Conservation (phyloP, 2,329 filamentous ascomycete species). For the Cladosporium oxysporum region DNA sequence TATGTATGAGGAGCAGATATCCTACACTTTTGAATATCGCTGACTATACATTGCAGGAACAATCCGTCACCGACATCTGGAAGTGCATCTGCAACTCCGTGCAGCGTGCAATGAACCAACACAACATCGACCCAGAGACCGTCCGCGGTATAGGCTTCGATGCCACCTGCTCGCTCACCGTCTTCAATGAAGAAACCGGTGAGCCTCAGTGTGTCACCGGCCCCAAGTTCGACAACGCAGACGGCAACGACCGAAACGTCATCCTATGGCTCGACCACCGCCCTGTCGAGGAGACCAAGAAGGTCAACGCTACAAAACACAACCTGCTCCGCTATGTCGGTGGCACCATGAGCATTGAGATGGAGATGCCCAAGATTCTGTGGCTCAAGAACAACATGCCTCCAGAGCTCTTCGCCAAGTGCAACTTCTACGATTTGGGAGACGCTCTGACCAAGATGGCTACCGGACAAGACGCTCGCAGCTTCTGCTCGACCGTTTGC, state of each 20-base stretch:
- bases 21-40: conserved; percentile 1
- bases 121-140: conserved; percentile 71
- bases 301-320: conserved; percentile 90
- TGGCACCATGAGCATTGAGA: conserved; percentile 98
- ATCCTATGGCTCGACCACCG: conserved; percentile 97
- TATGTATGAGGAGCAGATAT: conserved; percentile 46
- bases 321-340: conserved; percentile 94
- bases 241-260: conserved; percentile 86
- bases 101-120: conserved; percentile 76
- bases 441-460: conserved; percentile 94
- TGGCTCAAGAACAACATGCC: conserved; percentile 99
- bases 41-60: conserved; percentile 62
- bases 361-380: conserved; percentile 97
- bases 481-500: conserved; percentile 94
- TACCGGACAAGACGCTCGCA: conserved; percentile 86
- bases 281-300: conserved; percentile 83
- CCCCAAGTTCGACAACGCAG: conserved; percentile 74
- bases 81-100: conserved; percentile 88
- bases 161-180: conserved; percentile 94
- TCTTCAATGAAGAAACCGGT: conserved; percentile 86
- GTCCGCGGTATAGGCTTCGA: conserved; percentile 95
- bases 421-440: conserved; percentile 95
- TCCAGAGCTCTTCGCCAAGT: conserved; percentile 80
- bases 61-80: conserved; percentile 98
- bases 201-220: conserved; percentile 90